A percentile compares a stretch with the other conserved stretches of the same genome.
Evolutionary conservation across 305 asterid species (phyloP).

Genomic region (Fraxinus greggii): DNA sequence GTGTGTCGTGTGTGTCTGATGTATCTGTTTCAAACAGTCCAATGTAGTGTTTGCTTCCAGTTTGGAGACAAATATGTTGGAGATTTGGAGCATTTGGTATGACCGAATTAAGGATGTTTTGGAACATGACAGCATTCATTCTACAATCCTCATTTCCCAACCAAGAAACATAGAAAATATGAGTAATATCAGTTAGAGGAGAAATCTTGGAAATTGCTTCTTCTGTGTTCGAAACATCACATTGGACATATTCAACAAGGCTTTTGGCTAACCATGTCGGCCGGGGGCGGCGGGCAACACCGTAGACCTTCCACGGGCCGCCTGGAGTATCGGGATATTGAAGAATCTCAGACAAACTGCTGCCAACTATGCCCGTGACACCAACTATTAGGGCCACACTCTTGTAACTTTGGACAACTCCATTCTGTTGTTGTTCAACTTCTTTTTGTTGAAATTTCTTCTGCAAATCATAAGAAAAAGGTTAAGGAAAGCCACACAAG

Average conservation of each 20-base stretch:
- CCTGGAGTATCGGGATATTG: constrained; percentile 47
- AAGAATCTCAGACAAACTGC: constrained; percentile 52
- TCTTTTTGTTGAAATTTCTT: constrained; percentile 12
- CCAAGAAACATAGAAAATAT: constrained; percentile 65
- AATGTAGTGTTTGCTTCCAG: constrained; percentile 56
- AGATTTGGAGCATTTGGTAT: constrained; percentile 48
- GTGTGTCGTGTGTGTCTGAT: constrained; percentile 50
- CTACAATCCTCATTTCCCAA: constrained; percentile 47
- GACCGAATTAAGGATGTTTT: constrained; percentile 47
- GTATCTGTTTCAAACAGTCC: constrained; percentile 46
- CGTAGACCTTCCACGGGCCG: constrained; percentile 73
- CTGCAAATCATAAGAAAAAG: constrained; percentile 15
- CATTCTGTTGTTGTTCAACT: constrained; percentile 13
- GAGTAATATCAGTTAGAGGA: constrained; percentile 52
- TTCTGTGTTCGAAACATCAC: constrained; percentile 45
- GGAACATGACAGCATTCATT: constrained; percentile 51
- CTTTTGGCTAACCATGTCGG: constrained; percentile 40
- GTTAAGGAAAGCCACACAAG: not conserved
- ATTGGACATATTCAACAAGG: constrained; percentile 49
- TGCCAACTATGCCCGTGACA: constrained; percentile 60
- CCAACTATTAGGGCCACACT: constrained; percentile 57
- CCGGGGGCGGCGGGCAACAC: constrained; percentile 55
- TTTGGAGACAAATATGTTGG: constrained; percentile 54
- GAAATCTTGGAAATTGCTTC: constrained; percentile 46
- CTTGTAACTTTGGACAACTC: constrained; percentile 17